Evolutionary conservation across 2,329 filamentous ascomycete species (phyloP).

Genomic region (Diaporthe caulivora): DNA sequence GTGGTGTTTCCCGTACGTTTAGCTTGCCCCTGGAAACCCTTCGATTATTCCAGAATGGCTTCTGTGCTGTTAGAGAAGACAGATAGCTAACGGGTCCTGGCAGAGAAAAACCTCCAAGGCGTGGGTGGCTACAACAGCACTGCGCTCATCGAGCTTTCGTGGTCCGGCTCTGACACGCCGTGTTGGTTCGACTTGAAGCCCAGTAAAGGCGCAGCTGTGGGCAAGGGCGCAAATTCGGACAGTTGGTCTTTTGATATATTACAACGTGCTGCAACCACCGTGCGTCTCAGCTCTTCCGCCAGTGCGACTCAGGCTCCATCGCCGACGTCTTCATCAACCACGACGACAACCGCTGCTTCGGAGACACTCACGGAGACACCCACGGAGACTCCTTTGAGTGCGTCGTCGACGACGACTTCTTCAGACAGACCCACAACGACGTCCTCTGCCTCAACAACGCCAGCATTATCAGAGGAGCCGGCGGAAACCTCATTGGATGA

Average conservation of each 20-base stretch:
- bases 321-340: neutral
- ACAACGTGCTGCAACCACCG: constrained; percentile 22
- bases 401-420: neutral
- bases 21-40: neutral
- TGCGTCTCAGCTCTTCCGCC: constrained; percentile 3
- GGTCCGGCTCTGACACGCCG: constrained; percentile 31
- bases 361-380: neutral
- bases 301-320: neutral
- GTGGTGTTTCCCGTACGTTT: constrained; percentile 21
- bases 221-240: constrained; percentile 23
- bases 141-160: constrained; percentile 14
- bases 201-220: neutral
- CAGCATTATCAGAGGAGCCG: neutral
- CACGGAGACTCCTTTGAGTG: neutral
- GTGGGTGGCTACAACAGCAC: constrained; percentile 28
- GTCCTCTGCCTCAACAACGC: neutral
- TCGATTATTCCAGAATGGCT: no score
- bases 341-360: neutral
- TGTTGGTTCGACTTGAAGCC: constrained; percentile 36
- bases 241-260: constrained; percentile 24
- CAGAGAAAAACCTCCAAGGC: constrained; percentile 9
- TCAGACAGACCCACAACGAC: neutral
- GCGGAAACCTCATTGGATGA: neutral
- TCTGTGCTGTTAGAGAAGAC: neutral
- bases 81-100: neutral